Evolutionary conservation across 2,329 filamentous ascomycete species (phyloP), one percentile per base, ranked within the genome.

Genomic region (Simplicillium aogashimaense): DNA sequence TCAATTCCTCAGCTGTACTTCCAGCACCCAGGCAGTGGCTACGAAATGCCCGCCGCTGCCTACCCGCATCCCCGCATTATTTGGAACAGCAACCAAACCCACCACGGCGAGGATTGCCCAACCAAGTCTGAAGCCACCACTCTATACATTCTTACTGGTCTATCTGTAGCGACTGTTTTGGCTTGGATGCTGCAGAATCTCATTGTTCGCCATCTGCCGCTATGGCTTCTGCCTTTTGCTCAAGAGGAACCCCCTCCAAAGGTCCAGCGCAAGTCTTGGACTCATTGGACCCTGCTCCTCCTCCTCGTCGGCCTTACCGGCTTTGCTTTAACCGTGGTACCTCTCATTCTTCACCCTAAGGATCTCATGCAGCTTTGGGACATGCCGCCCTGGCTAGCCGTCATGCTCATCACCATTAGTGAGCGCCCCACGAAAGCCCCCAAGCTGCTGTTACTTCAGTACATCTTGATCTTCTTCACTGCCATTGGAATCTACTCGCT

Each of bases 211-310:
- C 44, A 46, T 3, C 51, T 61, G 2, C 66, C 68, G 0, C 53
- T 50, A 34, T 71, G 66, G 65, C 50, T 60, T 12, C 57, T 54
- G 9, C 60, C 62, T 2, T 72, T 72, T 43, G 67, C 68, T 3
- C 51, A 56, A 8, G 67, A 72, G 46, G 45, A 59, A 15, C 47
- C 36, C 0, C 48, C 50, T 1, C 45, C 42, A 1, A 29, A 40
- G 0, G 31, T 46, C 14, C 58, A 53, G 31, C 44, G 50, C 17
- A 60, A 47, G 34, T 39, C 45, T 10, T 69, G 63, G 65, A 63
- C 56, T 1, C 45, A 56, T 32, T 68, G 63, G 61, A 64, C 63
- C 1, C 40, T 60, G 3, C 49, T 51, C 13, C 55, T 72, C 2
- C 41, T 54, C 17, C 16, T 53, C 5, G 43, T 62, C n/a, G 55